Evolutionary conservation across 2,329 filamentous ascomycete species (phyloP), one percentile per base, ranked within the genome.

Genomic region (Diaporthe vaccinii): DNA sequence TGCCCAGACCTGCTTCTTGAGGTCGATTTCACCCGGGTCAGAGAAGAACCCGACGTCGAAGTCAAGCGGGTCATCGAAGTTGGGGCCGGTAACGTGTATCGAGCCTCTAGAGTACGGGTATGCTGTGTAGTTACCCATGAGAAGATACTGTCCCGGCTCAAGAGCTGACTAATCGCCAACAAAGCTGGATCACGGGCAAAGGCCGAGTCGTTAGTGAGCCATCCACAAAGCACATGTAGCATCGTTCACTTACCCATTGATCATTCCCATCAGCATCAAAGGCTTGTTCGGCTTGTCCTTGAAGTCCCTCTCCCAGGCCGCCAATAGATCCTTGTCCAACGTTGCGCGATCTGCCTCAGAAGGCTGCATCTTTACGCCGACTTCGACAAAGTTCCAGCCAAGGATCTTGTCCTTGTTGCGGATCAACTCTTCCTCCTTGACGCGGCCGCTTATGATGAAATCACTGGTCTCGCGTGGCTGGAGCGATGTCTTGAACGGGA

Each of bases 71-170:
- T 89, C 86, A 17, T 83, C 79, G 6, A 86, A 77, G 0, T 83
- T 79, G 4, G 84, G 81, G 3, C 85, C 84, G 1, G 84, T 87
- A 79, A 93, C 91, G 82, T 93, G 91, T 28, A 92, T 86, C 74
- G 85, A 85, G 7, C 91, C 91, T 0, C 90, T 87, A 2, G 89
- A 91, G 79, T 89, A 90, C 0, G 91, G 91, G 78, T 93, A 92
- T 3, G 87, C 86, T 0, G 89, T 89, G 80, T 88, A 92, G 22
- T 84, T 85, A 2, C 82, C 87, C 46, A 86, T 79, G 10, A 71
- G 58, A 14, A 72, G 9, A 53, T 75, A 75, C 34, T 74, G 72
- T 7, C 72, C 72, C 6, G 59, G 59, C 49, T 74, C 72, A 25
- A 74, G 59, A 17, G 39, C 7, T 82, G 87, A 67, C 83, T 84